phyloP scores from a whole-genome alignment of 768 basidiomycete species.

The Collybia mongolica region DNA sequence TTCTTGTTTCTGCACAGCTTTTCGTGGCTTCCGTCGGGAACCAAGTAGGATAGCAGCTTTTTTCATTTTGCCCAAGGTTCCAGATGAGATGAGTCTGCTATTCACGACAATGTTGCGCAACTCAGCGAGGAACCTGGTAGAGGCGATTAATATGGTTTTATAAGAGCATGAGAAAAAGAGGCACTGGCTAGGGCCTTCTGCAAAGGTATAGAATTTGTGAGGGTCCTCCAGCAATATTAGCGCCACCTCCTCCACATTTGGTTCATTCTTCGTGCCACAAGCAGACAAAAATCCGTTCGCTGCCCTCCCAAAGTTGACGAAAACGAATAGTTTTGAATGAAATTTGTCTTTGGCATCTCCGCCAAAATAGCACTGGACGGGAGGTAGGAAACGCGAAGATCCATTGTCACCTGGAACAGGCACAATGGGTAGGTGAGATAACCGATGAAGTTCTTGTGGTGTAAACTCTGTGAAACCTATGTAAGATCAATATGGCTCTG shows the following conservation, averaged over 20 bases:
- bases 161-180: slow-evolving; percentile 13
- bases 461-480: slow-evolving; percentile 50
- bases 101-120: slow-evolving; percentile 88
- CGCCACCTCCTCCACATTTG: slow-evolving; percentile 81
- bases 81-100: slow-evolving; percentile 46
- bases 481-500: not conserved
- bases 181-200: slow-evolving; percentile 69
- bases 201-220: slow-evolving; percentile 64
- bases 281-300: slow-evolving; percentile 85
- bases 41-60: slow-evolving; percentile 72
- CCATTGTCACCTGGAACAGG: slow-evolving; percentile 44
- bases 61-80: slow-evolving; percentile 65
- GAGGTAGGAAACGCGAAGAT: slow-evolving; percentile 47
- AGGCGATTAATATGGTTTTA: not conserved
- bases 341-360: slow-evolving; percentile 52
- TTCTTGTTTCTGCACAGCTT: slow-evolving; percentile 22
- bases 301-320: slow-evolving; percentile 81
- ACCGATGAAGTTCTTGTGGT: slow-evolving; percentile 46
- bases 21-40: slow-evolving; percentile 54
- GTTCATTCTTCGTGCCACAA: slow-evolving; percentile 86
- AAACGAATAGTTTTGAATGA: slow-evolving; percentile 81
- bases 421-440: slow-evolving; percentile 66
- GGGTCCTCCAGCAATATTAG: slow-evolving; percentile 70
- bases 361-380: slow-evolving; percentile 70
- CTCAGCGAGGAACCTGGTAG: slow-evolving; percentile 73